Evolutionary conservation across 306 rosid species (phyloP), one percentile per base, ranked within the genome.

Genomic region (Cicer cuneatum): DNA sequence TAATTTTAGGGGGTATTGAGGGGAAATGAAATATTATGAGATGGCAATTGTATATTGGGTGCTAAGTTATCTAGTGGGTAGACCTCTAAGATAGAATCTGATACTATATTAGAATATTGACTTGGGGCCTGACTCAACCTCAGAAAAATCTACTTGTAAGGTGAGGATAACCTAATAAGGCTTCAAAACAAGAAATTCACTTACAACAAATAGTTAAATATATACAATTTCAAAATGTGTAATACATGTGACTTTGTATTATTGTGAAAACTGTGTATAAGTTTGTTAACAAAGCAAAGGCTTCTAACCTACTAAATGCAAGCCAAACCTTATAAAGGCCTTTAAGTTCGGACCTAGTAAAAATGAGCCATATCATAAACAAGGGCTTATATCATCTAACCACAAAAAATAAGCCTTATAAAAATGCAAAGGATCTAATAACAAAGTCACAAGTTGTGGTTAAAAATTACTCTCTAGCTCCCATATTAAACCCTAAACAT

Each of bases 41-140:
- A 53, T 64, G 53, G 68, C 58, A 42, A 35, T n/a, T 38, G 53
- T 49, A 62, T 71, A 8, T 54, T 53, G 15, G 37, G 59, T 54
- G 48, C n/a, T 29, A 21, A 9, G 19, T 65, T 63, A 64, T 45
- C 19, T 71, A 10, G 42, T 63, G 19, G 66, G 51, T 24, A 14
- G 35, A 42, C 14, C 14, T 18, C 52, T 69, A 61, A 64, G 39
- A 13, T 13, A 13, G 53, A 47, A 13, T 13, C 5, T 47, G 53
- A 47, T 47, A 47, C 53, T 7, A 47, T 47, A 7, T 47, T 47
- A 47, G 5, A 47, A 13, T 47, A 47, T 47, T 7, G n/a, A 15
- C 53, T 47, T 47, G 7, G 53, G 16, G 18, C 53, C 18, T 5
- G n/a, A 47, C 53, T 13, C 14, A 47, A 47, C 53, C 14, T 47